Base-by-base conservation (phyloP, 2,329 filamentous ascomycete species). In the Hypomyces rosellus region DNA sequence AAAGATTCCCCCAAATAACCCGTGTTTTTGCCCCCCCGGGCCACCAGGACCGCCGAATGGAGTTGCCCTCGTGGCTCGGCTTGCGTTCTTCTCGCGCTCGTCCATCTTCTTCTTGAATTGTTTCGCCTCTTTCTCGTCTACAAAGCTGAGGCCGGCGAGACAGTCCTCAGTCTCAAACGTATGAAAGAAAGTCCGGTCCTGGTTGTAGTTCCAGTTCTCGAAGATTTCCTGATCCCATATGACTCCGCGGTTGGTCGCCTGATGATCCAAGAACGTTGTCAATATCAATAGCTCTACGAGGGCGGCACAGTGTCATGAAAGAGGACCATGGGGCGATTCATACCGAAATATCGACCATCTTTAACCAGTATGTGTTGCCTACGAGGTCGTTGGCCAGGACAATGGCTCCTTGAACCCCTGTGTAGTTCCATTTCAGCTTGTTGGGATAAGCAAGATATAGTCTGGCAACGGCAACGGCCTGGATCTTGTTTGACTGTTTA, bases 171-270 rank as follows among this genome's bases (percentile, higher is more conserved):
- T 80, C 72, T 99, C 93, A 66, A 99, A 99, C 5, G 89, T 90
- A 70, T 97, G 91, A 72, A 99, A 99, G 72, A 96, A 99, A 53
- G 89, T 92, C 54, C 93, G 85, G 67, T 99, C 93, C 65, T 96
- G 92, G 71, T 96, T 96, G 75, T 97, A 99, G 56, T 78, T 77
- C 77, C 95, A 97, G 46, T 84, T 84, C 60, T 99, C 92, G 72
- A 95, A 99, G 61, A 99, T 89, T 71, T 99, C 93, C 72, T 97
- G 92, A 63, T 96, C 91, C 89, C 89, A 96, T 62, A 96, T 86
- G 46, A 96, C 90, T 51, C 92, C 91, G 65, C 86, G 82, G 64
- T 83, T 85, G 46, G 85, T 76, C 51, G 89, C 79, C 85, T 92
- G 64, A 34, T 12, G 20, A 34, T 6, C 44, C 34, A 36, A 37